A percentile compares a stretch with the other conserved stretches of the same genome.
phyloP scores from a whole-genome alignment of 345 rosid genomes.

The Ricinus communis region DNA sequence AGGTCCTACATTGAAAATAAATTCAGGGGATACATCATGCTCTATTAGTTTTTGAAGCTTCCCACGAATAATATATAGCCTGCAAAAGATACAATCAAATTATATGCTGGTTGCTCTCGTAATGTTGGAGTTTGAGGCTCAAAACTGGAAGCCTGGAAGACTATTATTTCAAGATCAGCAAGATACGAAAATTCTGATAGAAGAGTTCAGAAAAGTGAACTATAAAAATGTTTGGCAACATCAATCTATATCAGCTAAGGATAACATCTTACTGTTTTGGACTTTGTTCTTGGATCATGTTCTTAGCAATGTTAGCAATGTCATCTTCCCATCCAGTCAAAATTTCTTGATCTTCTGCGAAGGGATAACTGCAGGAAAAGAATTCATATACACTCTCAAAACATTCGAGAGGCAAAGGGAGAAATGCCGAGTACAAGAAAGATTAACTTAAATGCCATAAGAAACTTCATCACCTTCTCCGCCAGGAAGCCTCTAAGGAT shows the following conservation, averaged over 20 bases:
- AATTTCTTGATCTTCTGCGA: constrained; percentile 36
- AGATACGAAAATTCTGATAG: background rate
- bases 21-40: constrained; percentile 52
- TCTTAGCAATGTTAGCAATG: constrained; percentile 55
- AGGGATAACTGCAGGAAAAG: constrained; percentile 31
- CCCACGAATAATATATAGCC: constrained; percentile 54
- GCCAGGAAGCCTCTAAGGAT: constrained; percentile 56
- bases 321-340: constrained; percentile 62
- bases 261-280: constrained; percentile 47
- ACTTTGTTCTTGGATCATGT: constrained; percentile 54
- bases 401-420: background rate
- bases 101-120: background rate
- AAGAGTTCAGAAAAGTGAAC: background rate
- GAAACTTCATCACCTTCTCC: constrained; percentile 24
- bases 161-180: no score
- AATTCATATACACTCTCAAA: background rate
- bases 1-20: constrained; percentile 39
- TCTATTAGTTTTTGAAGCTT: constrained; percentile 56
- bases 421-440: background rate
- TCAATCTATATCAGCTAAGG: background rate
- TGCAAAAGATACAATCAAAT: constrained; percentile 8
- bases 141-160: no score
- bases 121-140: no score
- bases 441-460: background rate
- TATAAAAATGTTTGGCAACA: background rate